phyloP scores from a whole-genome alignment of 1,139 yeast genomes.

The Taphrina flavorubra region DNA sequence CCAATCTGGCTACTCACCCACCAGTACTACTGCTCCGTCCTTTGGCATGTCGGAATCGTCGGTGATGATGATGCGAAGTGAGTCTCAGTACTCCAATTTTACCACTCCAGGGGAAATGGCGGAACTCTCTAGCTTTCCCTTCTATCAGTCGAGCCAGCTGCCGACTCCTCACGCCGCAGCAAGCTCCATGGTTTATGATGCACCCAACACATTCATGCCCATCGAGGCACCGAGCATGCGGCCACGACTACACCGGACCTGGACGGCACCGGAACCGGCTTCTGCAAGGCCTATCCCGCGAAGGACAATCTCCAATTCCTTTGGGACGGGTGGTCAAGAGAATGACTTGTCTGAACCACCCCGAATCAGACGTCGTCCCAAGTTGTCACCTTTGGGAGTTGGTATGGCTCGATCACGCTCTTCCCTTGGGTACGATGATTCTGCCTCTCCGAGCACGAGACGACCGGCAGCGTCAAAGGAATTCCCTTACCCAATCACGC shows the following conservation, averaged over 20 bases:
- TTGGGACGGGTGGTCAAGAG: not conserved
- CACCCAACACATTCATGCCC: not conserved
- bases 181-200: slow-evolving; percentile 9
- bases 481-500: slow-evolving; percentile 30
- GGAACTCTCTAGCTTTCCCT: slow-evolving; percentile 1
- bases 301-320: slow-evolving; percentile 8
- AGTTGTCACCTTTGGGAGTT: slow-evolving; percentile 16
- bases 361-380: slow-evolving; percentile 16
- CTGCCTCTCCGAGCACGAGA: slow-evolving; percentile 1
- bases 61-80: slow-evolving; percentile 12
- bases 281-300: slow-evolving; percentile 4
- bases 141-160: slow-evolving; percentile 8
- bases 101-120: slow-evolving; percentile 10
- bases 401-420: slow-evolving; percentile 23
- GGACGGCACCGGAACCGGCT: slow-evolving; percentile 12
- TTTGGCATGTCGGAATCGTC: slow-evolving; percentile 8
- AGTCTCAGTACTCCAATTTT: slow-evolving; percentile 23
- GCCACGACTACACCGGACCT: slow-evolving; percentile 16
- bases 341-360: slow-evolving; percentile 7
- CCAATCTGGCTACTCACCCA: slow-evolving; percentile 10
- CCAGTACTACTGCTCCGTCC: slow-evolving; percentile 9
- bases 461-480: slow-evolving; percentile 14
- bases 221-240: slow-evolving; percentile 8
- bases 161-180: slow-evolving; percentile 6
- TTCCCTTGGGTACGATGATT: slow-evolving; percentile 19